These are phyloP conservation scores for barley (Hordeum vulgare) DNA, from an alignment of 176 grass and related monocot genomes.

Conservation along the genomic window DNA sequence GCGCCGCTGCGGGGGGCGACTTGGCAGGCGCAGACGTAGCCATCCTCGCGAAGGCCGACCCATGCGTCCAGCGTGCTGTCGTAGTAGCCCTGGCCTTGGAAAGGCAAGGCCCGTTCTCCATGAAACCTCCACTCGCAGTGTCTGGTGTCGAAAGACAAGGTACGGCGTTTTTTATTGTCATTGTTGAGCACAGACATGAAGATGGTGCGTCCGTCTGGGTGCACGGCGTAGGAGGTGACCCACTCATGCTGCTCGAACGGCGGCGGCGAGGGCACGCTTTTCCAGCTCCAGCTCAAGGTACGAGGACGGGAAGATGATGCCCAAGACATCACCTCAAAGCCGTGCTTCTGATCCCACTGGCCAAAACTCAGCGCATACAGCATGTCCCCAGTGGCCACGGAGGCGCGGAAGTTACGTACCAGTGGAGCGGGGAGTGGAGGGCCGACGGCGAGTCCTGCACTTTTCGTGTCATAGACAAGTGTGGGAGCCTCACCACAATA, in stretches of 20 bases:
- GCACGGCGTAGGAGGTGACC: background rate
- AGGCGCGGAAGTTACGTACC: background rate
- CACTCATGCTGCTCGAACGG: background rate
- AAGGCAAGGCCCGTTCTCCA: background rate
- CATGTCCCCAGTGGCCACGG: background rate
- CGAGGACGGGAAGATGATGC: background rate
- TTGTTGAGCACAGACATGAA: background rate
- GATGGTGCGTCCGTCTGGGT: background rate
- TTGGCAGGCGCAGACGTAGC: background rate
- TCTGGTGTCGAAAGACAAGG: background rate
- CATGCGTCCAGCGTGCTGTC: conserved; percentile 2
- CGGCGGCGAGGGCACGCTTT: background rate
- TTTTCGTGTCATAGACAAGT: background rate
- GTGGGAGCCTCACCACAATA: background rate
- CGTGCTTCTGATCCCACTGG: background rate
- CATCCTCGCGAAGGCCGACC: background rate
- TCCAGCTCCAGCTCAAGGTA: background rate
- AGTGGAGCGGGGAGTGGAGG: background rate
- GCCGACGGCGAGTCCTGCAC: background rate
- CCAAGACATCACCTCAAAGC: background rate
- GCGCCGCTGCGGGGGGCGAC: background rate
- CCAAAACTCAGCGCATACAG: background rate
- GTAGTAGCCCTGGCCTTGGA: background rate
- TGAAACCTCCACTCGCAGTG: background rate
- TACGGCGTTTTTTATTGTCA: background rate